Conservation (phyloP, 2,329 filamentous ascomycete species). For the Scortechinia acanthostroma region DNA sequence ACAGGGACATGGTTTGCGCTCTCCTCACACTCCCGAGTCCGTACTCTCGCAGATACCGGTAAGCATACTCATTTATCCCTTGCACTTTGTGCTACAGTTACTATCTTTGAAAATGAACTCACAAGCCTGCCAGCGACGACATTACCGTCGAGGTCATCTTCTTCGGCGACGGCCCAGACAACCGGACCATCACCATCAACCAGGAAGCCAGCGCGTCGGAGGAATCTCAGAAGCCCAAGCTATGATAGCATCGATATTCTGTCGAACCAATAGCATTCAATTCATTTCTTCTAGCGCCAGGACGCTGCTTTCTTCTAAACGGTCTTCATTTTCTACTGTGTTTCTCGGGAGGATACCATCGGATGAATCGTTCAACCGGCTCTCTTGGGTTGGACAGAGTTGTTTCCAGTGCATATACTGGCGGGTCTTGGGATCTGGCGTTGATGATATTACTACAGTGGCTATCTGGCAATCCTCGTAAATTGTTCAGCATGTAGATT, state of each 20-base stretch:
- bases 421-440: too few species aligned
- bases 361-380: too few species aligned
- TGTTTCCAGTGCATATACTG: too few species aligned
- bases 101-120: not conserved
- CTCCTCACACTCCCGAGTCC: constrained; percentile 85
- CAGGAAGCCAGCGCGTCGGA: not conserved
- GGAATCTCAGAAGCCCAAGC: not conserved
- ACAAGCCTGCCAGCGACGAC: not conserved
- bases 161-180: not conserved
- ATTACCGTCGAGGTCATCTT: not conserved
- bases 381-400: too few species aligned
- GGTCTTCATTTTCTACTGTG: too few species aligned
- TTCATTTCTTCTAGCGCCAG: too few species aligned
- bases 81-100: not conserved
- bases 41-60: constrained; percentile 86
- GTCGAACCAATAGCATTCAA: too few species aligned
- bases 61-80: constrained; percentile 19
- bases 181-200: not conserved
- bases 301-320: too few species aligned
- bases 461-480: too few species aligned
- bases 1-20: constrained; percentile 87
- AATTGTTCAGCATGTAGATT: too few species aligned
- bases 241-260: not conserved
- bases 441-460: too few species aligned
- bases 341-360: too few species aligned